Percentiles rank a stretch among this genome's conserved stretches.
phyloP scores from a whole-genome alignment of 192 early-diverging fungal species.

The Irineochytrium annulatum region DNA sequence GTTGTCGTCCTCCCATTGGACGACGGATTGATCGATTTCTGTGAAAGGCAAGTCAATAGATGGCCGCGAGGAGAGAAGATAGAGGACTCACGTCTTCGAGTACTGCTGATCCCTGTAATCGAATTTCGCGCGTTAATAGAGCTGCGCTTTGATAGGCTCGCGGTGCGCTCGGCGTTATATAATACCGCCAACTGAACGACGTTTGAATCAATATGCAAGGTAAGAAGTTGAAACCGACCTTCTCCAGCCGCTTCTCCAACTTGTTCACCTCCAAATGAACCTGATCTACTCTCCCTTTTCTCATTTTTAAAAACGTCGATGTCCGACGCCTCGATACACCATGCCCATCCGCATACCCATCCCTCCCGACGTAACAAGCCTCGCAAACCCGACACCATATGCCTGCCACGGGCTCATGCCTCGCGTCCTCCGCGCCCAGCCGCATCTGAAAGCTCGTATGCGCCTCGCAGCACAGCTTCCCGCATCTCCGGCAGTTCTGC shows the following conservation, averaged over 20 bases:
- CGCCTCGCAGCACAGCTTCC: constrained; percentile 41
- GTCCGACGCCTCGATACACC: constrained; percentile 45
- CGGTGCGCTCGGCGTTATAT: no score
- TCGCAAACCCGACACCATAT: constrained; percentile 48
- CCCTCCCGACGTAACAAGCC: constrained; percentile 32
- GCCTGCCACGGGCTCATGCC: constrained; percentile 39
- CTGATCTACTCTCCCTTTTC: constrained; percentile 30
- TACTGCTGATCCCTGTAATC: no score
- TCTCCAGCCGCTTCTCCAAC: constrained; percentile 51
- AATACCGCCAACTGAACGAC: no score
- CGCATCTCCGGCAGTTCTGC: constrained; percentile 51
- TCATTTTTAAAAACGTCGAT: constrained; percentile 28
- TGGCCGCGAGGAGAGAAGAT: no score
- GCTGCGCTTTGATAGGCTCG: no score
- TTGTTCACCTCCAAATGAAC: constrained; percentile 45
- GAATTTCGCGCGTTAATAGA: no score
- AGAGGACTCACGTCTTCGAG: no score
- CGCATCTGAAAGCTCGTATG: constrained; percentile 43
- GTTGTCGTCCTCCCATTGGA: constrained; percentile 46
- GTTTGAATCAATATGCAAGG: neutral
- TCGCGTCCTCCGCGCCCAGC: constrained; percentile 29
- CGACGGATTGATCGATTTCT: constrained; percentile 42
- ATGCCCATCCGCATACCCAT: constrained; percentile 31
- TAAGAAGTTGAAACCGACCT: constrained; percentile 27
- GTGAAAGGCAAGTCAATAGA: no score